Base-by-base conservation (phyloP, 2,329 filamentous ascomycete species). In the Ophiosphaerella herpotricha region DNA sequence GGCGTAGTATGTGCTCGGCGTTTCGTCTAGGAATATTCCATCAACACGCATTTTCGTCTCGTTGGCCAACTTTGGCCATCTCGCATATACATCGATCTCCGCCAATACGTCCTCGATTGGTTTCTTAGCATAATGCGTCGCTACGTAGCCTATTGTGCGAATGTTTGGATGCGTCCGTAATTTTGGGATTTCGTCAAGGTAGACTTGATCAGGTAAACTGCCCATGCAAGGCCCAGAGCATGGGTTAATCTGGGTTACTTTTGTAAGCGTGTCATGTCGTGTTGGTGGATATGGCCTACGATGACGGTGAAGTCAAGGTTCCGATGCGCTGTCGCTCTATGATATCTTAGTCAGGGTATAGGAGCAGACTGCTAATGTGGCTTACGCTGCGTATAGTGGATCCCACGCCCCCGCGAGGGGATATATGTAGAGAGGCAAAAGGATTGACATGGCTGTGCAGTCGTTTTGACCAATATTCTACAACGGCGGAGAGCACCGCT, bases 21-120 rank as follows among this genome's bases (percentile, higher is more conserved):
- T 76, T 68, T 82, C 80, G 55, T 82, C 80, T 43, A 82, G 75
- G 63, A 82, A 82, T 54, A 82, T 80, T 43, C 80, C 80, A 38
- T 75, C 74, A 40, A 82, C 70, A 24, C 71, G 68, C 46, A 81
- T 64, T 33, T 70, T 68, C 2, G 69, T 65, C 43, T 74, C 72
- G 29, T 70, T 70, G 14, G 61, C 48, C 1, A 58, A n/a, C 42
- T 65, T 70, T 35, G 70, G 70, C 79, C 79, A 82, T 11, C 66
- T 72, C 6, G 75, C 74, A 51, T 82, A 83, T 5, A 68, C 72
- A 40, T 74, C 70, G 26, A 83, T 75, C 54, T 83, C 80, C 34
- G 64, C 52, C 5, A 67, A 32, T 2, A 71, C 61, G 8, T 45
- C 39, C n/a, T 62, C 55, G 16, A 70, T 51, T 18, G 54, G 46